Evolutionary conservation across 208 protist species (phyloP).

Genomic region (Acanthamoeba castellanii): DNA sequence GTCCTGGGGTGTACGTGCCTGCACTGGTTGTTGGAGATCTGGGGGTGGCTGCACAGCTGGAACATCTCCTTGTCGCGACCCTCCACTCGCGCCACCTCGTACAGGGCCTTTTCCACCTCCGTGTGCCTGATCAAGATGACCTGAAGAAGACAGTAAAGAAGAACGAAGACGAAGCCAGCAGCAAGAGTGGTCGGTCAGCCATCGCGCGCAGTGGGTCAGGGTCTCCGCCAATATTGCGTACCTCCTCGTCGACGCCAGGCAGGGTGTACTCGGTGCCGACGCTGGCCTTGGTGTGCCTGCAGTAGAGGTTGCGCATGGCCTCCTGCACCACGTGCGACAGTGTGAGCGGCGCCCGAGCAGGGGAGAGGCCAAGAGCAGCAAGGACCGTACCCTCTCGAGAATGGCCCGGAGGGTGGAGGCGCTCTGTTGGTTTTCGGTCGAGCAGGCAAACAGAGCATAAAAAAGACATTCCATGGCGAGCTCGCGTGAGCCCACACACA

Average conservation of each 20-base stretch:
- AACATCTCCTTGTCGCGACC: constrained; percentile 37
- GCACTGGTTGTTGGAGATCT: constrained; percentile 51
- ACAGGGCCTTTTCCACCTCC: neutral
- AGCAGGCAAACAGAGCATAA: too few relatives aligned
- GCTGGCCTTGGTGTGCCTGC: constrained; percentile 40
- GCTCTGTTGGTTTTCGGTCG: too few relatives aligned
- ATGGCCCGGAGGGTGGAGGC: too few relatives aligned
- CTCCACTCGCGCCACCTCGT: neutral
- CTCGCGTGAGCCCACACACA: too few relatives aligned
- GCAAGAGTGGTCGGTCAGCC: too few relatives aligned
- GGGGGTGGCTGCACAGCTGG: constrained; percentile 40
- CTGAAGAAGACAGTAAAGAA: neutral
- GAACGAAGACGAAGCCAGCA: neutral
- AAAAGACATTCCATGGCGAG: too few relatives aligned
- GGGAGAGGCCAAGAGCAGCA: too few relatives aligned
- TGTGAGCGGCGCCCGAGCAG: too few relatives aligned
- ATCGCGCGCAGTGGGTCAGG: too few relatives aligned
- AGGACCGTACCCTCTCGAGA: too few relatives aligned
- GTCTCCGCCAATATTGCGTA: neutral
- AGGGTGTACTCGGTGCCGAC: constrained; percentile 20
- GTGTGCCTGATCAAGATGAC: constrained; percentile 20
- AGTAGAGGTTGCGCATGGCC: constrained; percentile 39
- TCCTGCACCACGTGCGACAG: neutral
- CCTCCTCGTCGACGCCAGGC: constrained; percentile 12
- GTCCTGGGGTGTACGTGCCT: neutral